Conservation (phyloP, 2,329 filamentous ascomycete genomes). For the Penicillium sp. region DNA sequence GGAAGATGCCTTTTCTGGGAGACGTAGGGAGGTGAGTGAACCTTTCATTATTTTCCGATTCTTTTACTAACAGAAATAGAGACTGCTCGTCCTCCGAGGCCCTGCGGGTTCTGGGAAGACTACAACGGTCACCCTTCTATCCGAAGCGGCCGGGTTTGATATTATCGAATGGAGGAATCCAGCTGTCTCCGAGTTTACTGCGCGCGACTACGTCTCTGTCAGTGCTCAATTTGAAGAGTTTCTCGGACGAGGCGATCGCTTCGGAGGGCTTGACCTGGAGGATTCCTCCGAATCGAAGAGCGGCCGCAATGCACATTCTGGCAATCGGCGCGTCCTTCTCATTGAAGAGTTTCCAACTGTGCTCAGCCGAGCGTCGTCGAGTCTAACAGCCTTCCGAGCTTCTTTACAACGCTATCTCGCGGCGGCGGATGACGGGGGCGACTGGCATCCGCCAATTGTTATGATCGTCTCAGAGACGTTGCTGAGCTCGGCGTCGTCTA, state of each 20-base stretch:
- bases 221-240: constrained; percentile 90
- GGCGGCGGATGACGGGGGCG: constrained; percentile 52
- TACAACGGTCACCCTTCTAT: constrained; percentile 73
- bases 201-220: constrained; percentile 63
- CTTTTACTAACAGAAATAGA: constrained; percentile 46
- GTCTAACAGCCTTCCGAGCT: constrained; percentile 66
- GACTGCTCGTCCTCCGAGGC: constrained; percentile 79
- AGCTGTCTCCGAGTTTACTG: constrained; percentile 54
- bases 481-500: constrained; percentile 75
- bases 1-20: constrained; percentile 64
- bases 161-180: constrained; percentile 91
- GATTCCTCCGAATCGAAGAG: constrained; percentile 4
- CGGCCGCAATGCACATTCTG: constrained; percentile 1
- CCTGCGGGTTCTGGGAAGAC: constrained; percentile 91
- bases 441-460: constrained; percentile 65
- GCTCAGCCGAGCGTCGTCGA: constrained; percentile 61
- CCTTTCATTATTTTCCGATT: not conserved
- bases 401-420: constrained; percentile 70
- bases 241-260: constrained; percentile 72
- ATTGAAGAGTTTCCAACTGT: constrained; percentile 81
- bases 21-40: constrained; percentile 36
- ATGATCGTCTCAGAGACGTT: constrained; percentile 90
- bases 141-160: constrained; percentile 69
- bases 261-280: constrained; percentile 62
- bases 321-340: constrained; percentile 57